These are phyloP conservation scores for Stevia rebaudiana DNA, from an alignment of 140 eudicot genomes.

Conservation along the genomic window DNA sequence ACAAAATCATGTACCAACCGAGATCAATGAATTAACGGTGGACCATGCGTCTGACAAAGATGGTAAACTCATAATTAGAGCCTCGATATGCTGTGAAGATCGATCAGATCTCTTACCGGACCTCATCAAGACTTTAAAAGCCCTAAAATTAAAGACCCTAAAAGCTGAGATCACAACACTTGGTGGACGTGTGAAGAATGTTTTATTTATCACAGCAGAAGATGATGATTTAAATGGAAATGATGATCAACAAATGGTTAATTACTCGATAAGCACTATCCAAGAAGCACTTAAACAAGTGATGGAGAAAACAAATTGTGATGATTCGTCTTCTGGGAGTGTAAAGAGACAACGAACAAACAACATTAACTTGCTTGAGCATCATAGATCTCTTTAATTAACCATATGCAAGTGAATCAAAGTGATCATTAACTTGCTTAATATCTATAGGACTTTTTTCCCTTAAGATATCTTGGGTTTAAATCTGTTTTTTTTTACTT, in stretches of 20 bases:
- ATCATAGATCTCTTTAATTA: constrained; percentile 46
- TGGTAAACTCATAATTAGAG: constrained; percentile 57
- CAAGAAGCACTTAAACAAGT: constrained; percentile 86
- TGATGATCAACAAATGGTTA: constrained; percentile 34
- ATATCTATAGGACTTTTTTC: constrained; percentile 12
- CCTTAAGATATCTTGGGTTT: constrained; percentile 6
- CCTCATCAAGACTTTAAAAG: constrained; percentile 68
- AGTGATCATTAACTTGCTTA: constrained; percentile 2
- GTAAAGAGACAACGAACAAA: constrained; percentile 91
- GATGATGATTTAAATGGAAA: constrained; percentile 31
- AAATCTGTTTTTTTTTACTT: constrained; percentile 2
- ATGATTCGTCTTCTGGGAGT: constrained; percentile 64
- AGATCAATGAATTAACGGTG: constrained; percentile 64
- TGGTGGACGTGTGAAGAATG: constrained; percentile 87
- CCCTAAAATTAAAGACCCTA: constrained; percentile 53
- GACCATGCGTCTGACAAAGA: constrained; percentile 57
- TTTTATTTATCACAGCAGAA: constrained; percentile 67
- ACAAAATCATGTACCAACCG: constrained; percentile 65
- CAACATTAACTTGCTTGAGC: constrained; percentile 45
- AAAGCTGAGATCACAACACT: constrained; percentile 89
- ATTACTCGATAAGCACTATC: constrained; percentile 51
- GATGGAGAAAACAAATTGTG: constrained; percentile 70
- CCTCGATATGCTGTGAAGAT: constrained; percentile 87
- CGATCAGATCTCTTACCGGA: constrained; percentile 78
- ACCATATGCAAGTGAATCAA: constrained; percentile 11